These are phyloP conservation scores for Isochrysis galbana DNA, from an alignment of 78 protist genomes.

Conservation along the genomic window DNA sequence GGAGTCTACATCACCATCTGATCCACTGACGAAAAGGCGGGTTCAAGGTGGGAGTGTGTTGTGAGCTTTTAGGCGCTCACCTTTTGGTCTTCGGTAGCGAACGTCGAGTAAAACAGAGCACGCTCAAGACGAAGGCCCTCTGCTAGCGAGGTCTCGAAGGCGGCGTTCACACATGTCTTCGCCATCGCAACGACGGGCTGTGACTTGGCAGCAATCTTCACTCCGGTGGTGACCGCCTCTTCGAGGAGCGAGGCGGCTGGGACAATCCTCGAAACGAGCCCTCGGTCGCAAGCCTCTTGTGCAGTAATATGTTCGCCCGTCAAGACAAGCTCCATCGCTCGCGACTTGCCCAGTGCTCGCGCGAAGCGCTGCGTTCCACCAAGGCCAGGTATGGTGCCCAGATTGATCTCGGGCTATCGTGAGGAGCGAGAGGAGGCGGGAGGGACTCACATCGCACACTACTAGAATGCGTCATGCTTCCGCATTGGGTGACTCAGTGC, in stretches of 20 bases:
- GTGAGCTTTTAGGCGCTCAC: no score
- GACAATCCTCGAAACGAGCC: constrained; percentile 81
- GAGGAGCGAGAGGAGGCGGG: no score
- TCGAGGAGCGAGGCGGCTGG: constrained; percentile 70
- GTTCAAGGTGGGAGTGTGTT: no score
- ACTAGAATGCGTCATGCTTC: no score
- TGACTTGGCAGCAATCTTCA: constrained; percentile 77
- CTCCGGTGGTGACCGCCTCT: constrained; percentile 44
- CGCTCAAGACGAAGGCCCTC: constrained; percentile 86
- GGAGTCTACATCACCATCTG: no score
- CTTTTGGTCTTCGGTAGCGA: constrained; percentile 64
- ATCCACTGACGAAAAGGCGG: no score
- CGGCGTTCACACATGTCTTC: constrained; percentile 26
- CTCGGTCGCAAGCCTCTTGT: constrained; percentile 4
- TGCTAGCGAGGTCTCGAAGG: constrained; percentile 71
- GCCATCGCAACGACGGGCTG: constrained; percentile 52
- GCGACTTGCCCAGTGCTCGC: constrained; percentile 90
- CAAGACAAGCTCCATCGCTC: constrained; percentile 92
- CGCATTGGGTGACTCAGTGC: no score
- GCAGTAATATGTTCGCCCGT: constrained; percentile 62
- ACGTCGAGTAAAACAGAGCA: constrained; percentile 89
- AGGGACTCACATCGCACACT: no score
- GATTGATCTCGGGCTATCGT: constrained; percentile 92
- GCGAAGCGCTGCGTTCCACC: constrained; percentile 96
- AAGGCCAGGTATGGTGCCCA: constrained; percentile 97